Percentiles rank a stretch among this genome's conserved stretches.
These are phyloP conservation scores for Macrolepiota albuminosa DNA, from an alignment of 768 basidiomycete genomes.

Conservation along the genomic window DNA sequence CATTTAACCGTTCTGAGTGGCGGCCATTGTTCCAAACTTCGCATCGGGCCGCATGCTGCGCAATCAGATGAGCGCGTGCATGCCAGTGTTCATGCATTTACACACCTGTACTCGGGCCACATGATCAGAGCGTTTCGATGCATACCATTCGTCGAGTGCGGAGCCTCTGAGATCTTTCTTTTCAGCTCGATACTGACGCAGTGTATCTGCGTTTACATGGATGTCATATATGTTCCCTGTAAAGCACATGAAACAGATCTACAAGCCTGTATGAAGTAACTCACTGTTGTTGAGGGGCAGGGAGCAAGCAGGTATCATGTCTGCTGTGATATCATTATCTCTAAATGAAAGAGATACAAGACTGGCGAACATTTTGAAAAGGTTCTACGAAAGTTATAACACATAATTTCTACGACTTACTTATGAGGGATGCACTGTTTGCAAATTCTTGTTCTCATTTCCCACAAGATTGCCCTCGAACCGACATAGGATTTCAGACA, in stretches of 20 bases:
- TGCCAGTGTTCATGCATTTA: neutral
- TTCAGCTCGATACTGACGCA: neutral
- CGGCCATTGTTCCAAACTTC: constrained; percentile 10
- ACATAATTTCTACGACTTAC: neutral
- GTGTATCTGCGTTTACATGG: neutral
- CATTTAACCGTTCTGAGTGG: constrained; percentile 5
- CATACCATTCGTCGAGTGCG: constrained; percentile 6
- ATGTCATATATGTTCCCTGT: neutral
- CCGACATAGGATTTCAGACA: constrained; percentile 7
- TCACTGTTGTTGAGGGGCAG: neutral
- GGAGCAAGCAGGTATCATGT: neutral
- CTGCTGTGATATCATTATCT: neutral
- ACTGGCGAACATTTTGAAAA: neutral
- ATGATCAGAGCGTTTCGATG: constrained; percentile 3
- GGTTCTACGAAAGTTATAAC: neutral
- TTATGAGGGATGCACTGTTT: constrained; percentile 15
- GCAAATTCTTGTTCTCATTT: constrained; percentile 12
- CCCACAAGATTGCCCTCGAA: constrained; percentile 13
- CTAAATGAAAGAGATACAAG: neutral
- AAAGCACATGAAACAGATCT: neutral
- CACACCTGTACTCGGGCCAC: constrained; percentile 4
- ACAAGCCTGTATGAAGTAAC: neutral
- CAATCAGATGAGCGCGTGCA: neutral
- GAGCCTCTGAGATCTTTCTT: neutral
- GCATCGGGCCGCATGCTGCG: constrained; percentile 14